A percentile compares a stretch with the other conserved stretches of the same genome.
Evolutionary conservation across 1,139 yeast genomes (phyloP).

Genomic region (Pichia sp.): DNA sequence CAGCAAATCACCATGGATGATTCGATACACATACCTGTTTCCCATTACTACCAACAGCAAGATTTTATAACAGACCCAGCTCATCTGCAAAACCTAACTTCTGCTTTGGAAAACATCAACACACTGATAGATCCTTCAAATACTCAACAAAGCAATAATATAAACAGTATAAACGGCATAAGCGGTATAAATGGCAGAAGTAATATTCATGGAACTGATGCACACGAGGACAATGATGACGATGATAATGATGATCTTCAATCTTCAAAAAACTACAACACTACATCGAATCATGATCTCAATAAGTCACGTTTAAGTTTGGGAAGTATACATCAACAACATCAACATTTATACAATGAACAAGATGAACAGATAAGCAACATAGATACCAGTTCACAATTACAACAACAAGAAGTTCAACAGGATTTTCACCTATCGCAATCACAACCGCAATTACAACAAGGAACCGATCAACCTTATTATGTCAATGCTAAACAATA

Average conservation of each 20-base stretch:
- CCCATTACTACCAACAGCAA: constrained; percentile 11
- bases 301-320: not conserved
- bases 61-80: constrained; percentile 3
- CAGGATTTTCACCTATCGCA: not conserved
- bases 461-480: constrained; percentile 69
- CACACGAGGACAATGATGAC: not conserved
- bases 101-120: constrained; percentile 8
- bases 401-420: not conserved
- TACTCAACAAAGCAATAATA: not conserved
- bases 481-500: constrained; percentile 97
- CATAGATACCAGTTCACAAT: not conserved
- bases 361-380: not conserved
- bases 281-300: not conserved
- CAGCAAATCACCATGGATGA: constrained; percentile 6
- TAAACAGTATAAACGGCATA: not conserved
- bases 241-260: not conserved
- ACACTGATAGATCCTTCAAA: not conserved
- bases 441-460: not conserved
- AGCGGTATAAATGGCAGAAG: not conserved
- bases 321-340: not conserved
- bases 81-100: constrained; percentile 1
- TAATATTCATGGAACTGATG: not conserved
- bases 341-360: not conserved
- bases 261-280: not conserved
- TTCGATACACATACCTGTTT: constrained; percentile 10